These are phyloP conservation scores for Phyllachora maydis DNA, from an alignment of 2,329 filamentous ascomycete genomes.

Conservation along the genomic window DNA sequence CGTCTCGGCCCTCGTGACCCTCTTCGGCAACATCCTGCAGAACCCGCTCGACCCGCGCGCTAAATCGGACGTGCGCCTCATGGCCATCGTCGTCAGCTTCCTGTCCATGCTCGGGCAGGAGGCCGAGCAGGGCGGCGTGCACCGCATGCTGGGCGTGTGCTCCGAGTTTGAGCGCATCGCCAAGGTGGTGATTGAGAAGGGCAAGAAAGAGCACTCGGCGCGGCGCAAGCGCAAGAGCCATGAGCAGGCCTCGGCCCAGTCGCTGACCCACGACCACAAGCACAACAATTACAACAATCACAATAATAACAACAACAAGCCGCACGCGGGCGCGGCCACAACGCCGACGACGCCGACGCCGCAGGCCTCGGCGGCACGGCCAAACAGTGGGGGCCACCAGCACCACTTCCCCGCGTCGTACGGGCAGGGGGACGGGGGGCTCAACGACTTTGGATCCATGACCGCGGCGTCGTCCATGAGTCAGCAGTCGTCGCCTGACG, in stretches of 20 bases:
- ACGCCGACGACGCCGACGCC: constrained; percentile 11
- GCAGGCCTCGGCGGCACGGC: too few relatives aligned
- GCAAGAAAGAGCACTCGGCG: constrained; percentile 67
- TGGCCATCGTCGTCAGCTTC: constrained; percentile 87
- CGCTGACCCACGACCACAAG: constrained; percentile 9
- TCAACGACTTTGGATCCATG: too few relatives aligned
- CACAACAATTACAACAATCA: constrained; percentile 3
- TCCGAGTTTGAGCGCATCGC: constrained; percentile 94
- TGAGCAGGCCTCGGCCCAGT: constrained; percentile 21
- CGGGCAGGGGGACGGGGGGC: too few relatives aligned
- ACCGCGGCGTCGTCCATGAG: constrained; percentile 16
- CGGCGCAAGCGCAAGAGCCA: constrained; percentile 70
- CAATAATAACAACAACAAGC: constrained; percentile 1
- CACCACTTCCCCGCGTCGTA: too few relatives aligned
- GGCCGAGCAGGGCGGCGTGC: constrained; percentile 74
- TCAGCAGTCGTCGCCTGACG: constrained; percentile 21
- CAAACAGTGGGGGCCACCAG: too few relatives aligned
- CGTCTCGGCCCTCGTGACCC: constrained; percentile 78
- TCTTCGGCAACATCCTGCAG: constrained; percentile 92
- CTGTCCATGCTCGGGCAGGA: constrained; percentile 76
- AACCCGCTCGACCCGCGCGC: constrained; percentile 82
- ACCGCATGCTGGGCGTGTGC: constrained; percentile 84
- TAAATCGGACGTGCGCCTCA: constrained; percentile 71
- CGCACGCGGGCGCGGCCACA: constrained; percentile 3
- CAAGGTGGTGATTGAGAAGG: constrained; percentile 73